Base-by-base conservation (phyloP, 177 flowering plant species). In the Vitis hybrid region DNA sequence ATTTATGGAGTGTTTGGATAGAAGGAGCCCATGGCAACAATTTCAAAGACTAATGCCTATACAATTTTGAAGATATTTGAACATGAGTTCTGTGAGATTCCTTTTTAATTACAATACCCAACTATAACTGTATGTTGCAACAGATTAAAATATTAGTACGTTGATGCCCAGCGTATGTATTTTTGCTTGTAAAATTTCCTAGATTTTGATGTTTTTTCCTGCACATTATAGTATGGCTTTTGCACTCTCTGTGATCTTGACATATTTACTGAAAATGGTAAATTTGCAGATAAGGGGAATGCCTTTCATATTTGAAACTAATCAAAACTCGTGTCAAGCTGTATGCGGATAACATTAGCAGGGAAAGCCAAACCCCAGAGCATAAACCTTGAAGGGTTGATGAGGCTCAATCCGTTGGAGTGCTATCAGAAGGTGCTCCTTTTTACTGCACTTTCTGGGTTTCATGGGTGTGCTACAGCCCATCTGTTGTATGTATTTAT, bases 231-330 rank as follows among this genome's bases (percentile, higher is more conserved):
- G 32, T 30, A 30, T 30, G 32, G 9, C 20, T 41, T 57, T 35
- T 58, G 51, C 5, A 12, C 62, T 41, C 0, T 21, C 21, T 49
- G 48, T 55, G 14, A 13, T 20, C 49, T 17, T 12, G 53, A 51
- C 49, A 24, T 53, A 73, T 53, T 68, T 32, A 32, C 46, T 11
- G 64, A 48, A 53, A 21, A 9, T 66, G 68, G 5, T 74, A 68
- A 61, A 50, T 52, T 70, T 76, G 78, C 97, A 92, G 97, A 83
- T 90, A 53, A 77, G 83, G 57, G 88, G 84, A 70, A 76, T 86
- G 83, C 68, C 89, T 8, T 86, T 87, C 79, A 70, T 89, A 52
- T 92, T 92, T 68, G 97, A 90, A 83, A 67, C 73, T 18, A 89
- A 81, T 77, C 81, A 76, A 72, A 6, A 78, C 61, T 24, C 62